Base-by-base conservation (phyloP, 2,329 filamentous ascomycete genomes). In the Tothia fuscella region DNA sequence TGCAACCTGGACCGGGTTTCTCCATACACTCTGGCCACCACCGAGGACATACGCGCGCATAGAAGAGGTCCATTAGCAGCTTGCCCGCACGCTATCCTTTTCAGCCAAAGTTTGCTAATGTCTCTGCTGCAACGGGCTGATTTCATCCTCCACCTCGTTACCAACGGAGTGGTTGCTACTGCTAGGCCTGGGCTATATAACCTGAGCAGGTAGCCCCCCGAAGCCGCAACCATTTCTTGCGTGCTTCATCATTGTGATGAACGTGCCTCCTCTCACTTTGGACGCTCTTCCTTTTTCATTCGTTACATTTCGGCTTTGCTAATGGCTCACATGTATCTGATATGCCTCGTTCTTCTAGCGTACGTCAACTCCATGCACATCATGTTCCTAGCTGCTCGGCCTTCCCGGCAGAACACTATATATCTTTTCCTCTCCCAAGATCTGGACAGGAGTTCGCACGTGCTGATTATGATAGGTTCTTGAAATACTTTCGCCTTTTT, bases 401-500 rank as follows among this genome's bases (percentile, higher is more conserved):
- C 9, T 22, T 25, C 32, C 3, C 20, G 14, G 5, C 24, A 2
- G 32, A n/a, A 35, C 19, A 21, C 17, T 21, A 24, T 14, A 20
- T 24, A 24, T 14, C 5, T 14, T 16, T 14, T 20, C 16, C 6
- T 12, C 34, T 24, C 9, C n/a, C 34, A 16, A 16, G 21, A 36
- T 20, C 34, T 24, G 21, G 24, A 14, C 10, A 17, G 14, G 10
- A 14, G 35, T 25, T 37, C 25, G 28, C 22, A 4, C n/a, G n/a
- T n/a, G n/a, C n/a, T n/a, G n/a, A n/a, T n/a, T 21, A 3, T 37
- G 10, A 2, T 33, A 43, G 41, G 14, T 38, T 43, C 31, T 12
- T 43, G 22, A 82, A 89, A 51, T 95, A 95, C 64, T 55, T 86
- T 47, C 82, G 89, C 49, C 72, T 93, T 51, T 68, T 93, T 52